Conservation (phyloP, 768 basidiomycete genomes). For the Boletus vinaceobasis region DNA sequence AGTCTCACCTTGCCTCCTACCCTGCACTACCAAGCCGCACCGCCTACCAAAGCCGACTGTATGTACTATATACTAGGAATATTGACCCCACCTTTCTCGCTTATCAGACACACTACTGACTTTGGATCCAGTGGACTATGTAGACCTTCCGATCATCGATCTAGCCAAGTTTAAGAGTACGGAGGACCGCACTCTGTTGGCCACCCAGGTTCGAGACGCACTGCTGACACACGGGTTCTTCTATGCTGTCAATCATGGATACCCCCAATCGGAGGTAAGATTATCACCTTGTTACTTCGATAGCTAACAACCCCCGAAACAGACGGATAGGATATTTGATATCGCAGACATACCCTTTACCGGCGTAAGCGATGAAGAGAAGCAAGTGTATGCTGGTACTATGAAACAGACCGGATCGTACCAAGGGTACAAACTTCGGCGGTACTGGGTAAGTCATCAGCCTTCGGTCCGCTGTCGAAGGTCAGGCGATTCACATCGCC, state of each 20-base stretch:
- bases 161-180: slow-evolving; percentile 38
- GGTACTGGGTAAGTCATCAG: slow-evolving; percentile 41
- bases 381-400: slow-evolving; percentile 37
- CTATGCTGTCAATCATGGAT: slow-evolving; percentile 38
- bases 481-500: neutral
- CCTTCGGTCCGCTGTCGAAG: neutral
- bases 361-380: slow-evolving; percentile 41
- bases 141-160: slow-evolving; percentile 53
- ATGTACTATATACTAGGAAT: slow-evolving; percentile 15
- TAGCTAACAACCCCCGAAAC: slow-evolving; percentile 23
- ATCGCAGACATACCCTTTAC: slow-evolving; percentile 47
- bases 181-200: slow-evolving; percentile 38
- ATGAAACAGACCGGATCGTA: slow-evolving; percentile 45
- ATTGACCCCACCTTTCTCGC: too few relatives aligned
- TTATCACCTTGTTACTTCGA: slow-evolving; percentile 5
- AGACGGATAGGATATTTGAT: slow-evolving; percentile 48
- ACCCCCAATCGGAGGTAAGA: slow-evolving; percentile 36
- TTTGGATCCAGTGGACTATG: slow-evolving; percentile 42
- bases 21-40: slow-evolving; percentile 38
- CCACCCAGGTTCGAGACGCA: slow-evolving; percentile 42
- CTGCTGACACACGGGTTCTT: slow-evolving; percentile 44
- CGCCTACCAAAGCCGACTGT: slow-evolving; percentile 35
- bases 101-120: neutral
- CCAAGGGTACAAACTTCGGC: slow-evolving; percentile 51
- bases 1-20: slow-evolving; percentile 30